Conservation (phyloP, 2,329 filamentous ascomycete species). For the Hymenoscyphus occultus region DNA sequence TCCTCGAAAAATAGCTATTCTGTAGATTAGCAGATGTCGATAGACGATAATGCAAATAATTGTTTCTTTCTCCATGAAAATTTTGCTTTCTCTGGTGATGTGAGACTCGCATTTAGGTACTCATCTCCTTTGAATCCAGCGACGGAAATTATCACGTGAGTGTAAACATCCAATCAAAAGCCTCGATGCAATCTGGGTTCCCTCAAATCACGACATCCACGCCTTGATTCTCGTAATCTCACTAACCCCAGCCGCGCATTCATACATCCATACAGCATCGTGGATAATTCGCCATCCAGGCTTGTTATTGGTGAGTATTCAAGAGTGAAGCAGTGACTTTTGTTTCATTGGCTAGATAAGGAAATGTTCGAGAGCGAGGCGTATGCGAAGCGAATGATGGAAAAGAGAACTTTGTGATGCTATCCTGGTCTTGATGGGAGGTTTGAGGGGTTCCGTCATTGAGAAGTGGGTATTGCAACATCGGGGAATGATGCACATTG, state of each 20-base stretch:
- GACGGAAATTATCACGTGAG: too few relatives aligned
- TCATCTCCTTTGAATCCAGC: too few relatives aligned
- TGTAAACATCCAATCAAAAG: background rate
- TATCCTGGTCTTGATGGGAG: too few relatives aligned
- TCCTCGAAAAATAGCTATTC: background rate
- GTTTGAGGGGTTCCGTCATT: too few relatives aligned
- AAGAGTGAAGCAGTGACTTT: too few relatives aligned
- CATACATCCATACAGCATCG: background rate
- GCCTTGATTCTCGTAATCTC: conserved; percentile 11
- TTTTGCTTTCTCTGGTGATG: background rate
- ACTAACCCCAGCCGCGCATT: background rate
- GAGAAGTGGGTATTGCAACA: background rate
- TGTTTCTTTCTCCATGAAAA: background rate
- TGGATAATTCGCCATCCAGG: background rate
- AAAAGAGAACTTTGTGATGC: too few relatives aligned
- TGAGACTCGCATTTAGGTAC: background rate
- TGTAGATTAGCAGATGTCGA: background rate
- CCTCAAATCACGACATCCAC: conserved; percentile 16
- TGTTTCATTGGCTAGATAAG: too few relatives aligned
- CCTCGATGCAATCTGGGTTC: background rate
- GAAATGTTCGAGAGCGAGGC: too few relatives aligned
- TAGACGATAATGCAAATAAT: background rate
- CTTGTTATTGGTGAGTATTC: background rate
- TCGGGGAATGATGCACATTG: background rate
- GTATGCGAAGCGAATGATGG: too few relatives aligned